Evolutionary conservation across 176 grass and related monocot genomes (phyloP).

Genomic region (Elymus sibiricus): DNA sequence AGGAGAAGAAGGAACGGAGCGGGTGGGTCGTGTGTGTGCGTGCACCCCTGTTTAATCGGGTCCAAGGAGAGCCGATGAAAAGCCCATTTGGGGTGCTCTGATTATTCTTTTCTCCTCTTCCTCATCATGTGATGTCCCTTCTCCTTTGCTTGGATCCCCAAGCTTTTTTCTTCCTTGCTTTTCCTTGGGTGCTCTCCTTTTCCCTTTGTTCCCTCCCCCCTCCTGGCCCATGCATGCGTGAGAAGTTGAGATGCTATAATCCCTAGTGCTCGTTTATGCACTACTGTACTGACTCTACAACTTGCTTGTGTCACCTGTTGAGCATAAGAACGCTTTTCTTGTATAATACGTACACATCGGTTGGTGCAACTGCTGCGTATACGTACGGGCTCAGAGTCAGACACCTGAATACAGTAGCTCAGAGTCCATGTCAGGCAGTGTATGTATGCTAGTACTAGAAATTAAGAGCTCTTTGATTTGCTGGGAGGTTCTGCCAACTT

Average conservation of each 20-base stretch:
- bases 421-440: too few species aligned
- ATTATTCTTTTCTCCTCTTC: background rate
- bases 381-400: background rate
- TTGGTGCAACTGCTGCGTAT: background rate
- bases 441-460: too few species aligned
- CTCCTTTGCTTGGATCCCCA: background rate
- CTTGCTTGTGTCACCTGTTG: background rate
- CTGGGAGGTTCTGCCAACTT: background rate
- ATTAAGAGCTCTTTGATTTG: background rate
- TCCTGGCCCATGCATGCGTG: background rate
- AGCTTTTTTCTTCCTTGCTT: background rate
- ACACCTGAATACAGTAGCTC: too few species aligned
- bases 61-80: background rate
- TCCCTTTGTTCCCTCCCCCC: background rate
- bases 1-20: too few species aligned
- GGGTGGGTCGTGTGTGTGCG: background rate
- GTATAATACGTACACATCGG: too few species aligned
- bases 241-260: background rate
- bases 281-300: too few species aligned
- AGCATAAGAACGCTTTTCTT: background rate
- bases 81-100: constrained; percentile 28
- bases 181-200: background rate
- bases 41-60: background rate
- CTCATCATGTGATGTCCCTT: background rate
- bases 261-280: background rate